Evolutionary conservation across 225 moss, liverwort and hornwort species (phyloP), one percentile per base, ranked within the genome.

Genomic region (Antitrichia curtipendula): DNA sequence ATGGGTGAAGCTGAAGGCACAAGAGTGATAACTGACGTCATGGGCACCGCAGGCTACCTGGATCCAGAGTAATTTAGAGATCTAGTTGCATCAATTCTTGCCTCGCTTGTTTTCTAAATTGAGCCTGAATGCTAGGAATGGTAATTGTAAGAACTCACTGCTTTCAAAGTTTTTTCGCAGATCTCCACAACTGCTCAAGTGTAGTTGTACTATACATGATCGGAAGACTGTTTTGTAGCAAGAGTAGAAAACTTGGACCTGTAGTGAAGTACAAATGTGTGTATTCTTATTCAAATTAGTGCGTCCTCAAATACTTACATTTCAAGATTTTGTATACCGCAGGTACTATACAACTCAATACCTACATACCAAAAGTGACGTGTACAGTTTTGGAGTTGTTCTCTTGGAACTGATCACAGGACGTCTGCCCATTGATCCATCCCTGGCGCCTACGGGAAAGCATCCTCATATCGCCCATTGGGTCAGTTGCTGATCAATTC

Each of bases 381-480:
- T 95, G 6, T 95, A 95, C 83, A 93, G 96, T 87, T 96, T 95
- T 40, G 96, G 96, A 15, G 91, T 96, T 64, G 91, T 95, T 81
- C 52, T 96, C 28, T 54, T 96, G 38, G 96, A 96, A 87, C 49
- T 95, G 8, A 43, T 96, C 28, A 91, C 94, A 4, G 95, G 93
- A 20, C 88, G 87, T 64, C 84, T 81, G 8, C 94, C 95, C 25
- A 90, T 95, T 27, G 64, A 50, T 45, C 49, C 17, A 8, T 52
- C n/a, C 8, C 1, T 52, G 8, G 11, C 16, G 12, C 7, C 47
- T 16, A 10, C 5, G 34, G 81, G 34, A 31, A 62, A 62, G 62
- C 62, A 62, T 62, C 81, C 34, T 60, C 81, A 81, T 23, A 81
- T 81, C 32, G 23, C 23, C 60, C 81, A 81, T 47, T 81, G 81